Evolutionary conservation across 2,329 filamentous ascomycete species (phyloP).

Genomic region (Aurifilum marmelostoma): DNA sequence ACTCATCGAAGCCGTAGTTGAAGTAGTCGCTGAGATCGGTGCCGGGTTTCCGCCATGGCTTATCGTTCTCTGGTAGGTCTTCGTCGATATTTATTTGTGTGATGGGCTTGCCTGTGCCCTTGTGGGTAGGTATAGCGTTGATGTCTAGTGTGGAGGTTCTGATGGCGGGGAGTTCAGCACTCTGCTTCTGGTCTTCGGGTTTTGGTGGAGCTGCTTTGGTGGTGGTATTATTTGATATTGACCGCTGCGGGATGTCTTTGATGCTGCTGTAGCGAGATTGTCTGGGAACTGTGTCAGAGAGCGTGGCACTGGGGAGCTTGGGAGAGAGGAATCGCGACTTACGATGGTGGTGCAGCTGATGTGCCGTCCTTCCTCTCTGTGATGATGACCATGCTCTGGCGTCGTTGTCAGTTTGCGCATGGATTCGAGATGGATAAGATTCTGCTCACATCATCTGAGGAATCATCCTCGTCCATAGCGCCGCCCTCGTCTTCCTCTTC

Average conservation of each 20-base stretch:
- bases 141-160: conserved; percentile 84
- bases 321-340: conserved; percentile 36
- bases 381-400: conserved; percentile 69
- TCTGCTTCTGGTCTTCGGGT: conserved; percentile 19
- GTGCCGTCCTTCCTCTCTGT: conserved; percentile 68
- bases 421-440: not conserved
- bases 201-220: conserved; percentile 51
- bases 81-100: conserved; percentile 75
- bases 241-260: conserved; percentile 65
- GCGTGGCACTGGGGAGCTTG: not conserved
- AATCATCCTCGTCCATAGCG: conserved; percentile 62
- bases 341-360: conserved; percentile 63
- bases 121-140: conserved; percentile 79
- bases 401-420: conserved; percentile 10
- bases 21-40: conserved; percentile 97
- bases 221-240: conserved; percentile 54
- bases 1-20: conserved; percentile 99
- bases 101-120: conserved; percentile 78
- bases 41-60: conserved; percentile 93
- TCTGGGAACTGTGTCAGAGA: conserved; percentile 41
- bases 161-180: conserved; percentile 56
- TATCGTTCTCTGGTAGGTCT: conserved; percentile 78
- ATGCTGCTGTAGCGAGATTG: conserved; percentile 68
- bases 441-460: conserved; percentile 43
- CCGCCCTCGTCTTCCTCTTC: conserved; percentile 66